Conservation (phyloP, 768 basidiomycete species). For the Paxillus rubicundulus region DNA sequence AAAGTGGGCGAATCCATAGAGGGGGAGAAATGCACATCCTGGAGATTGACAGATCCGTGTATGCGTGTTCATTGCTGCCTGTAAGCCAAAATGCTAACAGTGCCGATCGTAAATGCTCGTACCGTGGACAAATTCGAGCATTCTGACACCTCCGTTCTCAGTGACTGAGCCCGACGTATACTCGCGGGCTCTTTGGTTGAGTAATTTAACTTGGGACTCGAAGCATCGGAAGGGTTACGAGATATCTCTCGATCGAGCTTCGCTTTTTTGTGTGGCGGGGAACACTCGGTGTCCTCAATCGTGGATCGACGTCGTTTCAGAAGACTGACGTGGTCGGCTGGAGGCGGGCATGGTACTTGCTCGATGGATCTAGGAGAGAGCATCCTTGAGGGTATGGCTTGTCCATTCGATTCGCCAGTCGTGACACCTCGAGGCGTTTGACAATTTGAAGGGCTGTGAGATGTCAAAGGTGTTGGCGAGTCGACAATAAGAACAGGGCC, state of each 20-base stretch:
- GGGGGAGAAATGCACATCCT: slow-evolving; percentile 9
- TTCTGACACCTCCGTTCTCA: slow-evolving; percentile 30
- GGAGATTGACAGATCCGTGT: slow-evolving; percentile 4
- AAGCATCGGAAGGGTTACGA: background rate
- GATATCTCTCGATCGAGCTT: slow-evolving; percentile 12
- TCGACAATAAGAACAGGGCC: background rate
- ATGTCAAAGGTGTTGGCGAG: background rate
- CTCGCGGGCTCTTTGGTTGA: slow-evolving; percentile 38
- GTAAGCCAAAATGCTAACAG: background rate
- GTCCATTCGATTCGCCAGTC: background rate
- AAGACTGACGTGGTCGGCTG: background rate
- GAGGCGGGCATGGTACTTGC: background rate
- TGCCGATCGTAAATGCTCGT: slow-evolving; percentile 10
- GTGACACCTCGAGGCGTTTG: background rate
- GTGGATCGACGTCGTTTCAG: slow-evolving; percentile 19
- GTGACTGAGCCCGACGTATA: slow-evolving; percentile 38
- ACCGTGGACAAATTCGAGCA: slow-evolving; percentile 11
- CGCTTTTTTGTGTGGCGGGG: slow-evolving; percentile 13
- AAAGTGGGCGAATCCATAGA: slow-evolving; percentile 1
- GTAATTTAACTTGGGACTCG: slow-evolving; percentile 8
- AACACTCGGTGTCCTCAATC: background rate
- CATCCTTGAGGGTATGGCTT: background rate
- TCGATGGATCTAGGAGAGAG: background rate
- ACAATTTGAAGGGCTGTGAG: background rate
- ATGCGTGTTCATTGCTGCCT: background rate